A percentile compares a stretch with the other conserved stretches of the same genome.
Evolutionary conservation across 2,329 filamentous ascomycete species (phyloP).

Genomic region (Colletotrichum sp.): DNA sequence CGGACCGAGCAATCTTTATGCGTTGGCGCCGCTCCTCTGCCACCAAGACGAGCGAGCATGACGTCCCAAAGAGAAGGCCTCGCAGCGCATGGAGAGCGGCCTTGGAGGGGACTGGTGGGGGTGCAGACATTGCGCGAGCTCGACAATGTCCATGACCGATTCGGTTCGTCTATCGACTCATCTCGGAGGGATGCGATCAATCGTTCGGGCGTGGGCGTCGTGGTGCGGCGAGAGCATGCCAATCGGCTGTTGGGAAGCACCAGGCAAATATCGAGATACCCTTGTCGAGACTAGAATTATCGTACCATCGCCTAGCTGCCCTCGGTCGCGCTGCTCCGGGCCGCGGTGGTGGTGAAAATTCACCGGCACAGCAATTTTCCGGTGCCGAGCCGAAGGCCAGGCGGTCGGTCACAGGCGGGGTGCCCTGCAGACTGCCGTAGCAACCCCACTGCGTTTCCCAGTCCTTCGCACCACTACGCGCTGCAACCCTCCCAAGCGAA

Average conservation of each 20-base stretch:
- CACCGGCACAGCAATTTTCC: not conserved
- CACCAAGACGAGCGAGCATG: constrained; percentile 59
- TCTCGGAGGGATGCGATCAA: not conserved
- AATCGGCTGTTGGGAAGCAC: not conserved
- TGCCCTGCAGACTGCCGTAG: not conserved
- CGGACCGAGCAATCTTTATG: constrained; percentile 54
- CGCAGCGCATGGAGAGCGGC: constrained; percentile 61
- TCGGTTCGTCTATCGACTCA: not conserved
- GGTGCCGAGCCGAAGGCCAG: not conserved
- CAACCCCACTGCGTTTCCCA: not conserved
- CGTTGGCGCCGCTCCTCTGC: constrained; percentile 63
- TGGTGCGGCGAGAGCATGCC: not conserved
- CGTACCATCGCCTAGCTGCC: not conserved
- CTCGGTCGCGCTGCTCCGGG: not conserved
- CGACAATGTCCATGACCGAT: constrained; percentile 20
- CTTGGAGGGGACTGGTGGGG: constrained; percentile 58
- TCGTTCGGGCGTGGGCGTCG: not conserved
- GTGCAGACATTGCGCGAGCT: constrained; percentile 44
- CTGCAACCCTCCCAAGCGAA: not conserved
- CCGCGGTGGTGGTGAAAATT: not conserved
- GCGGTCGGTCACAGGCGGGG: not conserved
- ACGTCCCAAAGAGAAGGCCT: constrained; percentile 60
- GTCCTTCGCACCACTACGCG: not conserved
- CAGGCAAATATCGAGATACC: not conserved
- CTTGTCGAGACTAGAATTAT: not conserved